Evolutionary conservation across 345 rosid genomes (phyloP), one percentile per base, ranked within the genome.

Genomic region (Cardiospermum halicacabum): DNA sequence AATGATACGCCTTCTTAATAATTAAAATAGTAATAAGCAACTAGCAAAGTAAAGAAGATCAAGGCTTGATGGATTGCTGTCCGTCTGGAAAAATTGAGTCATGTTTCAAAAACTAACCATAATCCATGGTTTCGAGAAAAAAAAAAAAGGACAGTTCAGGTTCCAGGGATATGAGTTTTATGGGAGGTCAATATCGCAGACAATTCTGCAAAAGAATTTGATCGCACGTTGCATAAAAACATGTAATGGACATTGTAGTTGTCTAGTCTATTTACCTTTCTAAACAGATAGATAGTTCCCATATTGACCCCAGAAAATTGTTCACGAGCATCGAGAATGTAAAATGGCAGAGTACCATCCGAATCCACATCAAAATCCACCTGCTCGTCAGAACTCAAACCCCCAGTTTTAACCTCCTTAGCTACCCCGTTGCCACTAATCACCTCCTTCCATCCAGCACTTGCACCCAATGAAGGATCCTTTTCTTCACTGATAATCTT

Each of bases 201-300:
- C 27, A 26, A 61, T 61, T 59, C 34, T 19, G 26, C 43, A 32
- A 31, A 18, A 34, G 37, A 55, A 55, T 10, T 10, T 57, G 16
- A n/a, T n/a, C n/a, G n/a, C 36, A 28, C 50, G 54, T 32, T 32
- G 36, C 36, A 34, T 11, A 34, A 27, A 37, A n/a, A 4, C 3
- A n/a, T n/a, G n/a, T n/a, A n/a, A n/a, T n/a, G n/a, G n/a, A n/a
- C n/a, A n/a, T n/a, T n/a, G n/a, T 26, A 74, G 53, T 45, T 4
- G 60, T 37, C 22, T 37, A 11, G 26, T 25, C 37, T 58, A 21
- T 55, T 70, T 84, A 94, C 99, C 97, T 91, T 94, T 61, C 97
- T 97, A 76, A 89, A 94, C 54, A 94, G 82, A 80, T 87, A 89
- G 30, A 94, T 22, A 2, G 80, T 94, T 53, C 97, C 96, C 85